These are phyloP conservation scores for Ramichloridium luteum DNA, from an alignment of 2,329 filamentous ascomycete species.

Conservation along the genomic window DNA sequence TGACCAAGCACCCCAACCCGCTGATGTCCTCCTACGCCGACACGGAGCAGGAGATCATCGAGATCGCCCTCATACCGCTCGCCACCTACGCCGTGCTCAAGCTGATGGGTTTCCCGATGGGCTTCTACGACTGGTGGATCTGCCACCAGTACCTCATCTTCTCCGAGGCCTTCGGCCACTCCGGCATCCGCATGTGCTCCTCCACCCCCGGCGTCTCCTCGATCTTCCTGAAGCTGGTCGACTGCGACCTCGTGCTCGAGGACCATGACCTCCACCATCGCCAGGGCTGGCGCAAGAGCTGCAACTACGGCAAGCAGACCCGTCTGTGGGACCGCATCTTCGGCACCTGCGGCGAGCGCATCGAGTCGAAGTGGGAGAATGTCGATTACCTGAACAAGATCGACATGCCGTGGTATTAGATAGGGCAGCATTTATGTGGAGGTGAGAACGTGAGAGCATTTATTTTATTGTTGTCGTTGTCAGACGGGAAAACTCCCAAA, in stretches of 20 bases:
- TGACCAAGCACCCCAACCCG: conserved; percentile 35
- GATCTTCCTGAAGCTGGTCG: conserved; percentile 24
- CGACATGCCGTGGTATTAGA: conserved; percentile 8
- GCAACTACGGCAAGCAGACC: conserved; percentile 31
- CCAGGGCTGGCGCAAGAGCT: conserved; percentile 28
- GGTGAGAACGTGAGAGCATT: no score
- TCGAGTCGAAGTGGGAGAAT: conserved; percentile 22
- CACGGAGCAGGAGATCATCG: conserved; percentile 31
- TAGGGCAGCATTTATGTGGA: no score
- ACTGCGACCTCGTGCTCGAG: conserved; percentile 31
- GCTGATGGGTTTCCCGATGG: conserved; percentile 30
- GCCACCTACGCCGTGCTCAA: conserved; percentile 29
- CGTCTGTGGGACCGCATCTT: conserved; percentile 27
- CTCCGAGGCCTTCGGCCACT: conserved; percentile 30
- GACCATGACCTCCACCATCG: conserved; percentile 32
- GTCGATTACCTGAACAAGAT: conserved; percentile 8
- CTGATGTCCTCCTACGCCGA: conserved; percentile 34
- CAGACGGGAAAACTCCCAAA: no score
- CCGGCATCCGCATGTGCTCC: conserved; percentile 28
- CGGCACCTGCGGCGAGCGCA: conserved; percentile 22
- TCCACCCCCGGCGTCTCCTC: conserved; percentile 26
- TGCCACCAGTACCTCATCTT: conserved; percentile 35
- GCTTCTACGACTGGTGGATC: conserved; percentile 38
- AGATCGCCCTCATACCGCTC: conserved; percentile 32
- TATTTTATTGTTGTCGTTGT: no score